Evolutionary conservation across 148 eudicot genomes (phyloP).

Genomic region (Spergularia marina): DNA sequence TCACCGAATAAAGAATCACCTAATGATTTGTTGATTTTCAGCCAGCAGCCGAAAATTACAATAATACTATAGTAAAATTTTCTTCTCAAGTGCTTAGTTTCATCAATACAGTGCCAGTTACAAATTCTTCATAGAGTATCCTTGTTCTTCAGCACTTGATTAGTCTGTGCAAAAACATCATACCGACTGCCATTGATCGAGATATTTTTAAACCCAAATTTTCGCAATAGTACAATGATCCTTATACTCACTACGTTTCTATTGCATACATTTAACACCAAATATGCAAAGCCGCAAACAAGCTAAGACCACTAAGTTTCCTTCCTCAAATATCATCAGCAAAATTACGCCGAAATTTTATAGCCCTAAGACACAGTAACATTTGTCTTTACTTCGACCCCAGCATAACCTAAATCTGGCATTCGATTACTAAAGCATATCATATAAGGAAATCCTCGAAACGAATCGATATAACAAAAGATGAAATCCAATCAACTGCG

Average conservation of each 20-base stretch:
- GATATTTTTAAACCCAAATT: background rate
- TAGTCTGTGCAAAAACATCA: no score
- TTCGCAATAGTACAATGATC: background rate
- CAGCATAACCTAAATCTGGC: background rate
- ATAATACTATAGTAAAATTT: background rate
- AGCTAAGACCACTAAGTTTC: background rate
- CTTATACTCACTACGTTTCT: background rate
- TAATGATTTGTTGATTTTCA: background rate
- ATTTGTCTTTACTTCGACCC: background rate
- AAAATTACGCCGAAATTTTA: background rate
- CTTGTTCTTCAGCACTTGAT: background rate
- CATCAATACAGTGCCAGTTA: background rate
- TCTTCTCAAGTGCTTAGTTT: background rate
- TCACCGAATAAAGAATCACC: no score
- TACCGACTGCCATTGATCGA: background rate
- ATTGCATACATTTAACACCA: background rate
- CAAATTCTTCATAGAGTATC: background rate
- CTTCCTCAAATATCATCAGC: background rate
- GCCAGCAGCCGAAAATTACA: background rate
- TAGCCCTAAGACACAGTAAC: slow-evolving; percentile 11
- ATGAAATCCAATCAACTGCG: slow-evolving; percentile 2
- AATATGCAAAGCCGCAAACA: background rate
- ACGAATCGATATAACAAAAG: background rate
- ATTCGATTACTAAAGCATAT: background rate
- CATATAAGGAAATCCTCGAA: slow-evolving; percentile 6